phyloP scores from a whole-genome alignment of 2,329 filamentous ascomycete species.

The Beauveria asiatica region DNA sequence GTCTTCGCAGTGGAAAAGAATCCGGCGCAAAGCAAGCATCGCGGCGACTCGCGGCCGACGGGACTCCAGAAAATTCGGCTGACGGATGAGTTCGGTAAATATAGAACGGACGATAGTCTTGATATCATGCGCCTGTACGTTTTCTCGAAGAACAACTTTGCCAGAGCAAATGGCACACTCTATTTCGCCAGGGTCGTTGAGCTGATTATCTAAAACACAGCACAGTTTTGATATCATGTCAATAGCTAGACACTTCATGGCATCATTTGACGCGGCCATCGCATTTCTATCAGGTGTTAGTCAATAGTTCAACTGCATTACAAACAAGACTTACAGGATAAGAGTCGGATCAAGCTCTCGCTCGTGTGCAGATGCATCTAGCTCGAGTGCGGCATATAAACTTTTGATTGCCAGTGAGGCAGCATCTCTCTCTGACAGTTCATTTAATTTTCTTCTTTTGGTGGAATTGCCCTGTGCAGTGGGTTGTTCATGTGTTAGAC shows the following conservation, averaged over 20 bases:
- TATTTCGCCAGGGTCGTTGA: background rate
- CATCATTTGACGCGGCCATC: background rate
- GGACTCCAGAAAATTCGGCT: slow-evolving; percentile 40
- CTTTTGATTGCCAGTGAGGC: background rate
- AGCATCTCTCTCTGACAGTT: background rate
- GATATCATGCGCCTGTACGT: background rate
- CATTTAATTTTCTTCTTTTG: slow-evolving; percentile 2
- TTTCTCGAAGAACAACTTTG: background rate
- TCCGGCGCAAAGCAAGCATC: slow-evolving; percentile 61
- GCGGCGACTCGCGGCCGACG: slow-evolving; percentile 58
- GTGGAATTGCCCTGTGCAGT: background rate
- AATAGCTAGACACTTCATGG: slow-evolving; percentile 1
- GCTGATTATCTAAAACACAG: background rate
- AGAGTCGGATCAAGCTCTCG: background rate
- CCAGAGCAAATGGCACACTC: slow-evolving; percentile 1
- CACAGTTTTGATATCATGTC: slow-evolving; percentile 6
- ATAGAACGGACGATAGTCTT: slow-evolving; percentile 34
- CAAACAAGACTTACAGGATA: background rate
- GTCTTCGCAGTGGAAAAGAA: slow-evolving; percentile 59
- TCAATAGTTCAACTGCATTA: background rate
- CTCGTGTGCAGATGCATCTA: background rate
- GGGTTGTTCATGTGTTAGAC: slow-evolving; percentile 17
- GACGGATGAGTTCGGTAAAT: slow-evolving; percentile 38
- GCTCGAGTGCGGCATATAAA: background rate
- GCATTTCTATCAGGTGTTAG: background rate